Conservation (phyloP, 2,329 filamentous ascomycete genomes). For the Hirsutella minnesotensis region DNA sequence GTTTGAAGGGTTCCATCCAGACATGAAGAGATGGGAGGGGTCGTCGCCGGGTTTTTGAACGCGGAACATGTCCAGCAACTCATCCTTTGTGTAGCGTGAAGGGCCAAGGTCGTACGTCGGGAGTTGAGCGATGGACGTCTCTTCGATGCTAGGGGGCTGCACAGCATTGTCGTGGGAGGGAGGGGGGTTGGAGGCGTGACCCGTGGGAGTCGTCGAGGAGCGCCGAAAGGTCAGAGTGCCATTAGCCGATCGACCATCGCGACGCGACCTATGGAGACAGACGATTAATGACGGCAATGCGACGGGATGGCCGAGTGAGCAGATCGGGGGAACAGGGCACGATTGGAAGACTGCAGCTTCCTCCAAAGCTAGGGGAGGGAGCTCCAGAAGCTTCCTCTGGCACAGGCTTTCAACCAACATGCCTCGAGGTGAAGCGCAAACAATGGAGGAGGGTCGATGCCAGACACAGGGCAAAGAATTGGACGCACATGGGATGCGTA, state of each 20-base stretch:
- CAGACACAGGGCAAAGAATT: conserved; percentile 5
- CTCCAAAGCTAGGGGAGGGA: too few species aligned
- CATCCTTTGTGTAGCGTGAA: conserved; percentile 63
- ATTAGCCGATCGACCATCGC: conserved; percentile 45
- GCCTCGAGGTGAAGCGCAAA: too few species aligned
- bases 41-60: conserved; percentile 35
- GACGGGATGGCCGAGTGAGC: not conserved
- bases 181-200: conserved; percentile 25
- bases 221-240: conserved; percentile 55
- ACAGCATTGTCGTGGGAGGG: conserved; percentile 24
- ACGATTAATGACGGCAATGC: not conserved
- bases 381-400: too few species aligned
- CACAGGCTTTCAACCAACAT: too few species aligned
- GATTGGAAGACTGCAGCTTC: not conserved
- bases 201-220: conserved; percentile 45
- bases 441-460: too few species aligned
- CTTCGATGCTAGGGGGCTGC: conserved; percentile 21
- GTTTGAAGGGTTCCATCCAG: conserved; percentile 68
- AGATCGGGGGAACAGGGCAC: not conserved
- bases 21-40: conserved; percentile 55
- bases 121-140: conserved; percentile 22
- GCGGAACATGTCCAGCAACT: conserved; percentile 65
- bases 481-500: not conserved
- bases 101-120: conserved; percentile 25
- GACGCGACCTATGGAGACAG: conserved; percentile 37